Evolutionary conservation across 257 asterid species (phyloP), one percentile per base, ranked within the genome.

Genomic region (Eucommia ulmoides): DNA sequence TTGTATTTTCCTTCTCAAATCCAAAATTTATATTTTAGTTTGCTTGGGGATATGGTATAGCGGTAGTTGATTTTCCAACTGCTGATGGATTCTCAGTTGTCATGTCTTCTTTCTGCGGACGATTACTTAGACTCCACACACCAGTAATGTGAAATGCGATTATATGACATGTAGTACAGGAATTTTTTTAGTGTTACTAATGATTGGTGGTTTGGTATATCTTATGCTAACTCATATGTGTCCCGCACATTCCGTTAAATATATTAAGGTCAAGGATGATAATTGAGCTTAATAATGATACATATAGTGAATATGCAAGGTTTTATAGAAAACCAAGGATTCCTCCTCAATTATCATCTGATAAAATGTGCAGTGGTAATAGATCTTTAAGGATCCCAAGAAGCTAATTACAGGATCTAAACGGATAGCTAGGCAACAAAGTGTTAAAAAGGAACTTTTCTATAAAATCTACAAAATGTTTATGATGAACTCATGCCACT

Each of bases 401-500:
- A 67, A 59, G 55, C 41, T 49, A 23, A 71, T 63, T 23, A 58
- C 59, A 22, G 79, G 74, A 20, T 67, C 69, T 24, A 71, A 73
- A 52, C 85, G 96, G 96, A 69, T 56, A 48, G 74, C 65, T 54
- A 69, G 88, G 63, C 88, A 85, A 59, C 73, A 69, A 45, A 82
- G 49, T 65, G 94, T 89, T 17, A 89, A 81, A 72, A 88, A 74
- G 22, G 83, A 92, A 48, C 85, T 89, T 75, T 45, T 78, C 26
- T 94, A 89, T 58, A 61, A 46, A 52, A 49, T 41, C 67, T 76
- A 59, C 78, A 93, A n/a, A 89, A 80, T 92, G 96, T 94, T 24
- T 75, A 78, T 58, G 96, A 89, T 67, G 96, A 89, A 64, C 94
- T 89, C 65, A 89, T 85, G 94, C 98, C 94, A 44, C 45, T 85